Conservation (phyloP, 1,139 yeast species). For the Suhomyces bolitotheri region DNA sequence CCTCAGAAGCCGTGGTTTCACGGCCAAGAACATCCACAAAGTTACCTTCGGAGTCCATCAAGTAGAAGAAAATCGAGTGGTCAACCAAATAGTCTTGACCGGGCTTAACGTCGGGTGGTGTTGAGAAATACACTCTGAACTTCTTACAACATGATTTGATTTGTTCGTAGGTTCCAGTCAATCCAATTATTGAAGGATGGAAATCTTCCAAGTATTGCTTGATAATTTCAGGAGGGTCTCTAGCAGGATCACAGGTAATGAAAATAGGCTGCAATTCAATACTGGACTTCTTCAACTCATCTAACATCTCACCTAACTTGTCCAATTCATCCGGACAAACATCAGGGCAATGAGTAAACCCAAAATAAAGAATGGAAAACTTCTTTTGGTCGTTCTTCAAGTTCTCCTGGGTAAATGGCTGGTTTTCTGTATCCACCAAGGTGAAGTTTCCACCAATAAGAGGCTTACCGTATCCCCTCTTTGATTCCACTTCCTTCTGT, state of each 20-base stretch:
- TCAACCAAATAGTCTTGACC: constrained; percentile 97
- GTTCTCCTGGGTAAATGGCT: constrained; percentile 72
- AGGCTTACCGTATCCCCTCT: constrained; percentile 88
- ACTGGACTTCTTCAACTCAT: constrained; percentile 54
- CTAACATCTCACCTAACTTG: constrained; percentile 78
- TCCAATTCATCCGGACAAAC: constrained; percentile 97
- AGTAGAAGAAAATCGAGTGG: constrained; percentile 91
- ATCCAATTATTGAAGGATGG: constrained; percentile 83
- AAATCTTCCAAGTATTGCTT: constrained; percentile 81
- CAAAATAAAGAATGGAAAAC: constrained; percentile 84
- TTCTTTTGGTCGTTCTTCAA: constrained; percentile 59
- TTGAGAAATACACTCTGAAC: constrained; percentile 90
- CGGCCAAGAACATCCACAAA: constrained; percentile 94
- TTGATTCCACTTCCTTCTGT: constrained; percentile 79
- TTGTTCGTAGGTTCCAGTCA: constrained; percentile 87
- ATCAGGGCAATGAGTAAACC: constrained; percentile 97
- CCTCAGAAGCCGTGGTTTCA: constrained; percentile 77
- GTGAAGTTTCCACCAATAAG: constrained; percentile 88
- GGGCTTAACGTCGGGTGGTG: constrained; percentile 89
- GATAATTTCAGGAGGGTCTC: constrained; percentile 84
- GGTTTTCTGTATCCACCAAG: constrained; percentile 67
- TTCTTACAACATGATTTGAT: constrained; percentile 82
- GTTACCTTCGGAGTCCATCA: constrained; percentile 96
- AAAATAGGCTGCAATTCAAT: constrained; percentile 79
- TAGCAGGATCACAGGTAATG: constrained; percentile 94